A percentile compares a stretch with the other conserved stretches of the same genome.
Evolutionary conservation across 495 filamentous ascomycete genomes (phyloP).

Genomic region (Umbilicaria muhlenbergii): DNA sequence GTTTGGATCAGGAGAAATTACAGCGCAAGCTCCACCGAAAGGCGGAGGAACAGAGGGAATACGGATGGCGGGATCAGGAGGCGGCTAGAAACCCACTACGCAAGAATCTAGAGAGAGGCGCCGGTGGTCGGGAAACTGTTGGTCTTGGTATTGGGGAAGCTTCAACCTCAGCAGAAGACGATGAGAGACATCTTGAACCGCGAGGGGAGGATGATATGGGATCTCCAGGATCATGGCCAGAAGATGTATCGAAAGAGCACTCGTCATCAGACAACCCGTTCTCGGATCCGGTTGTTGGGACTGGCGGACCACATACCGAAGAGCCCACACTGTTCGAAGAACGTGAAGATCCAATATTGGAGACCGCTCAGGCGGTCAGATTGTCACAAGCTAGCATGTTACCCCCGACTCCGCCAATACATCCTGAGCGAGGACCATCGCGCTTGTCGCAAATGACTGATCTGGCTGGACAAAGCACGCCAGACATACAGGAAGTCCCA

Average conservation of each 20-base stretch:
- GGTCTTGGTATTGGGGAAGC: constrained; percentile 1
- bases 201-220: constrained; percentile 2
- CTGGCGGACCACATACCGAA: constrained; percentile 9
- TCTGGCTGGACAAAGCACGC: constrained; percentile 26
- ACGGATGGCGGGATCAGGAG: constrained; percentile 8
- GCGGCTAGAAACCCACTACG: constrained; percentile 20
- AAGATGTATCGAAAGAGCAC: constrained; percentile 6
- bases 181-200: constrained; percentile 12
- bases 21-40: constrained; percentile 51
- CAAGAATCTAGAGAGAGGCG: constrained; percentile 3
- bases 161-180: constrained; percentile 6
- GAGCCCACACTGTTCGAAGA: constrained; percentile 16
- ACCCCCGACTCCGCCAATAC: constrained; percentile 37
- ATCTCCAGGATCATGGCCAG: neutral
- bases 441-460: constrained; percentile 40
- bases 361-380: constrained; percentile 27
- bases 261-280: constrained; percentile 2
- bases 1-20: constrained; percentile 53
- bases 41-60: constrained; percentile 46
- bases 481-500: constrained; percentile 21
- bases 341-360: constrained; percentile 27
- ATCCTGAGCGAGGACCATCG: constrained; percentile 32
- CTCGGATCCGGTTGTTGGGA: constrained; percentile 5
- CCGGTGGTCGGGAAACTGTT: constrained; percentile 1
- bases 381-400: constrained; percentile 40